Evolutionary conservation across 176 grass and related monocot species (phyloP).

Genomic region (Avena atlantica): DNA sequence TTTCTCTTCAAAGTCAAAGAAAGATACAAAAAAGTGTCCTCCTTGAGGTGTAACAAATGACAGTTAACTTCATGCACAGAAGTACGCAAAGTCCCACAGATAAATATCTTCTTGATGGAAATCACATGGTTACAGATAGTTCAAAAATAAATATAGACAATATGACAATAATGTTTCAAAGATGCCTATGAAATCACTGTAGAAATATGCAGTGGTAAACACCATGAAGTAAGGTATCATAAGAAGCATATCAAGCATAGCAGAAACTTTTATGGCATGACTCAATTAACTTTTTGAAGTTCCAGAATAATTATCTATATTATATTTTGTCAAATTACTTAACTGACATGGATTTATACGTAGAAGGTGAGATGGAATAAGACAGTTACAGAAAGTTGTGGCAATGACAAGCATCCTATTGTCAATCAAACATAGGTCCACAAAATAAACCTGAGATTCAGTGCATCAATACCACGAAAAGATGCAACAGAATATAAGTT

Average conservation of each 20-base stretch:
- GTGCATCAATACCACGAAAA: not conserved
- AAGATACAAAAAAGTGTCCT: slow-evolving; percentile 30
- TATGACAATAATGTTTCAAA: not conserved
- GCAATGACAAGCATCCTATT: slow-evolving; percentile 1
- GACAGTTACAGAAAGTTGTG: slow-evolving; percentile 3
- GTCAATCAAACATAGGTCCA: slow-evolving; percentile 15
- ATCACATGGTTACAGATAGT: slow-evolving; percentile 1
- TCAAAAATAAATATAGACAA: not conserved
- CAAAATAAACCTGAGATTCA: slow-evolving; percentile 22
- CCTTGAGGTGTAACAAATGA: not conserved
- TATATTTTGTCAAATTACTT: slow-evolving; percentile 24
- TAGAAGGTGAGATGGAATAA: slow-evolving; percentile 25
- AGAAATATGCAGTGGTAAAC: not conserved
- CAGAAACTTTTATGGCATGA: slow-evolving; percentile 1
- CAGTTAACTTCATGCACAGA: slow-evolving; percentile 8
- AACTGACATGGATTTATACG: slow-evolving; percentile 15
- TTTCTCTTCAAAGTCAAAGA: not conserved
- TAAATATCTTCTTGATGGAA: slow-evolving; percentile 3
- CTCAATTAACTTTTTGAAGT: not conserved
- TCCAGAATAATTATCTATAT: not conserved
- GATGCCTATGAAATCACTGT: not conserved
- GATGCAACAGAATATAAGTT: slow-evolving; percentile 3
- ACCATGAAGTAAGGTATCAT: not conserved
- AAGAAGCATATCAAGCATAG: not conserved
- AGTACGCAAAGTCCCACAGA: not conserved